These are phyloP conservation scores for Yarrowia galli DNA, from an alignment of 1,139 yeast genomes.

Conservation along the genomic window DNA sequence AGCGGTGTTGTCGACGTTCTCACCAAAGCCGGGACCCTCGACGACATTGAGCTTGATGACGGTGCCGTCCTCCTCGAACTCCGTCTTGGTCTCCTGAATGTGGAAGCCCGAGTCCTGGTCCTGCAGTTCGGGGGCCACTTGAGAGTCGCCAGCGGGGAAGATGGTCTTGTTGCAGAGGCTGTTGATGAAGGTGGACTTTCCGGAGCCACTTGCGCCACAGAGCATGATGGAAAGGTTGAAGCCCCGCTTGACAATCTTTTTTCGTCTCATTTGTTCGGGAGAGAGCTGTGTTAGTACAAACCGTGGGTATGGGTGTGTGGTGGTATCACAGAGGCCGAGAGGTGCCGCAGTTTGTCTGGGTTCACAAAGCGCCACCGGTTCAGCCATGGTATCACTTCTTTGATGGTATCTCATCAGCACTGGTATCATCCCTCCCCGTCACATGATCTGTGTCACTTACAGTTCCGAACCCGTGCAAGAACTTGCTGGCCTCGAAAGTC, in stretches of 20 bases:
- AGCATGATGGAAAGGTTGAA: constrained; percentile 81
- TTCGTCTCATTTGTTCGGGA: constrained; percentile 57
- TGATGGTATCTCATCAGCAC: no score
- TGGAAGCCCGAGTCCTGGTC: constrained; percentile 41
- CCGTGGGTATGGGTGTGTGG: background rate
- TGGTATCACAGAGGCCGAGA: no score
- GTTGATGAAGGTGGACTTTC: constrained; percentile 84
- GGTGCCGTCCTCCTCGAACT: constrained; percentile 63
- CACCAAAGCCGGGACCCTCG: constrained; percentile 86
- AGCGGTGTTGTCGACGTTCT: constrained; percentile 68
- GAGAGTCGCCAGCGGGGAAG: constrained; percentile 43
- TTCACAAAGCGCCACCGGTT: no score
- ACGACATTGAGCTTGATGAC: constrained; percentile 63
- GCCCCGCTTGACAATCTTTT: constrained; percentile 84
- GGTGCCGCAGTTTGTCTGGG: no score
- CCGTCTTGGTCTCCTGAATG: constrained; percentile 40
- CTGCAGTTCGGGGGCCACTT: constrained; percentile 42
- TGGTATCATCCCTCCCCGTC: background rate
- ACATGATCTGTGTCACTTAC: background rate
- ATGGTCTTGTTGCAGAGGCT: constrained; percentile 86
- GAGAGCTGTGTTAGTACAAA: constrained; percentile 41
- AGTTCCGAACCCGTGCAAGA: constrained; percentile 1
- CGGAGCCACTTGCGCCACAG: constrained; percentile 78
- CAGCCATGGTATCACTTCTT: no score
- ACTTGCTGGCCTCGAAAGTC: constrained; percentile 34